Evolutionary conservation across 495 filamentous ascomycete species (phyloP), one percentile per base, ranked within the genome.

Genomic region (Neurospora pannonica): DNA sequence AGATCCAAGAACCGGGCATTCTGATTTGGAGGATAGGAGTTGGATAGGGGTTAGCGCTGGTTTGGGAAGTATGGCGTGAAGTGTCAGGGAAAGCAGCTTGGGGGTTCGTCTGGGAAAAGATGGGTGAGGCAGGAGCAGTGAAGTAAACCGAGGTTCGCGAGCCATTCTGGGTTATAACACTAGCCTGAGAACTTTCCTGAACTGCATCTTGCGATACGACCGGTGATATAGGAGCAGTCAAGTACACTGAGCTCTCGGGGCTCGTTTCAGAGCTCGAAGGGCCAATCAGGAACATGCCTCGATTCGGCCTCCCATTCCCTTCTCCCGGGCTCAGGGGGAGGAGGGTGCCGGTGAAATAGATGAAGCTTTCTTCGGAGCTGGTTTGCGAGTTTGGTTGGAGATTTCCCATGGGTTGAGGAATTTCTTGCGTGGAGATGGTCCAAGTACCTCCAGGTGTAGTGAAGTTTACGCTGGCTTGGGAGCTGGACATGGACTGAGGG

Each of bases 191-290:
- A 46, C 8, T 8, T 10, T 4, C 19, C 0, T 46, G 40, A 43
- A 10, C 2, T 0, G 42, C 19, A 0, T 21, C 8, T 46, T 10
- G 19, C 8, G 7, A n/a, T 0, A 10, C 0, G 0, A 46, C 3
- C 0, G 42, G 42, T 0, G 43, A 48, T 21, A 8, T 48, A 48
- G n/a, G 0, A 21, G n/a, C 43, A 13, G 11, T 7, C n/a, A 24
- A 60, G 2, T 28, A 60, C 0, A 60, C 11, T 5, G 48, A 28
- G 1, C 48, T 15, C 5, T 60, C 48, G 5, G 48, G 48, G 1
- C 48, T 60, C 21, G 48, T 7, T 0, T 60, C 48, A 6, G 48
- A 60, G 5, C 21, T 60, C 21, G 48, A 60, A 2, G 48, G 48
- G 13, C 48, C 48, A 60, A 60, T 60, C 11, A 21, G 48, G 4